phyloP scores from a whole-genome alignment of 495 filamentous ascomycete genomes.

The Aspergillus leporis region DNA sequence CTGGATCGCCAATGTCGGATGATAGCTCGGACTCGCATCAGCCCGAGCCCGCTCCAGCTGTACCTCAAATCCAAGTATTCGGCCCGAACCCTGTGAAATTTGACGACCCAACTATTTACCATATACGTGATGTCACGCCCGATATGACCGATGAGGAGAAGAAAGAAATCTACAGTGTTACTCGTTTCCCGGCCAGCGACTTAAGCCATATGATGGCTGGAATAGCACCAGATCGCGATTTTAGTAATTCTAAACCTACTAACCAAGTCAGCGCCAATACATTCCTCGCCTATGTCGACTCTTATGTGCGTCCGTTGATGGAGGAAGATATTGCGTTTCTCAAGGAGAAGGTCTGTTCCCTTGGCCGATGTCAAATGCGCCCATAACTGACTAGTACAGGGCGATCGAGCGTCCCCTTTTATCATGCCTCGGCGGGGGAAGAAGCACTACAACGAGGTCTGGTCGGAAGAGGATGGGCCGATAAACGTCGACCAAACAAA shows the following conservation, averaged over 20 bases:
- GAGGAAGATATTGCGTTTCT: conserved; percentile 96
- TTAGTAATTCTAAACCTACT: conserved; percentile 87
- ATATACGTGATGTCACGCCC: conserved; percentile 72
- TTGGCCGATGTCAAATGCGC: background rate
- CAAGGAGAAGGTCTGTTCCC: conserved; percentile 64
- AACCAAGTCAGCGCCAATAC: conserved; percentile 92
- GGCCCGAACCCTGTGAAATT: conserved; percentile 90
- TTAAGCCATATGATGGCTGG: conserved; percentile 84
- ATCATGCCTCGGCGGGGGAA: conserved; percentile 84
- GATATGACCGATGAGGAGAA: conserved; percentile 80
- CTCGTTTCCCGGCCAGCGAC: conserved; percentile 76
- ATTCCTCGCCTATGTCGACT: conserved; percentile 84
- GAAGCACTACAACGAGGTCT: conserved; percentile 81
- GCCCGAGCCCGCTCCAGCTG: conserved; percentile 71
- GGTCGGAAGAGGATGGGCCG: conserved; percentile 88
- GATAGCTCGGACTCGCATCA: conserved; percentile 70
- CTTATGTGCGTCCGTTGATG: conserved; percentile 83
- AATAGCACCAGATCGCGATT: conserved; percentile 87
- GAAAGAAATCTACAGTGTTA: conserved; percentile 83
- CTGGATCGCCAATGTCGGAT: conserved; percentile 54
- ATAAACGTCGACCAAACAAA: conserved; percentile 64
- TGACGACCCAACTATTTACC: conserved; percentile 91
- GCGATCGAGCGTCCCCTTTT: conserved; percentile 80
- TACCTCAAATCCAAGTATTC: conserved; percentile 78
- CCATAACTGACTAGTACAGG: conserved; percentile 41